Base-by-base conservation (phyloP, 2,329 filamentous ascomycete species). In the Pseudogymnoascus sp. region DNA sequence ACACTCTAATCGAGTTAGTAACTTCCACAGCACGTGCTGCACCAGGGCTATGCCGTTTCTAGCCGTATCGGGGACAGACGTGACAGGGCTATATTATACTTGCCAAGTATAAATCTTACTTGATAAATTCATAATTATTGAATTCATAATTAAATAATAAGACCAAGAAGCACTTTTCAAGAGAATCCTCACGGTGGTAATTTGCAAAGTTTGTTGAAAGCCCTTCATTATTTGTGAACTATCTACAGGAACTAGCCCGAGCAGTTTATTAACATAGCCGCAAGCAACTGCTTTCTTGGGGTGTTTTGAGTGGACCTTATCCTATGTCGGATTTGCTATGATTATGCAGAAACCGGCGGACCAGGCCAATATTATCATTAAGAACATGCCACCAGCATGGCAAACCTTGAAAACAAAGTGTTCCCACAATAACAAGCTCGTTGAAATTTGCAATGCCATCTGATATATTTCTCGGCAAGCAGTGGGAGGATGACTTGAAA, bases 281-380 rank as follows among this genome's bases (percentile, higher is more conserved):
- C 48, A 55, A 55, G 48, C 48, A 33, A 55, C 33, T 55, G 48
- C 48, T 55, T 55, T 31, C 48, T 33, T 33, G 31, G 48, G 48
- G 29, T 18, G 48, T 33, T 55, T 48, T 8, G 40, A 27, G 10
- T 31, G 29, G 15, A 55, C 48, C 48, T 29, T 55, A 55, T 55
- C 48, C 48, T 55, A 55, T 55, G 48, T 55, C 48, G 48, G 48
- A 31, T 55, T 55, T 55, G 48, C 48, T 10, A 18, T 33, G 27
- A 55, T 33, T 55, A 55, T 55, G 48, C 48, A 55, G 48, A 55
- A 33, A 55, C 48, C 48, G 29, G 48, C 48, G 48, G 48, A 55
- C n/a, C 48, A 18, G 29, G 48, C 48, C 48, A 55, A 55, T 55
- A 55, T 55, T 55, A 55, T n/a, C 5, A 55, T 55, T 55, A 55